Percentiles rank a stretch among this genome's conserved stretches.
Evolutionary conservation across 2,329 filamentous ascomycete genomes (phyloP).

Genomic region (Colletotrichum higginsianum): DNA sequence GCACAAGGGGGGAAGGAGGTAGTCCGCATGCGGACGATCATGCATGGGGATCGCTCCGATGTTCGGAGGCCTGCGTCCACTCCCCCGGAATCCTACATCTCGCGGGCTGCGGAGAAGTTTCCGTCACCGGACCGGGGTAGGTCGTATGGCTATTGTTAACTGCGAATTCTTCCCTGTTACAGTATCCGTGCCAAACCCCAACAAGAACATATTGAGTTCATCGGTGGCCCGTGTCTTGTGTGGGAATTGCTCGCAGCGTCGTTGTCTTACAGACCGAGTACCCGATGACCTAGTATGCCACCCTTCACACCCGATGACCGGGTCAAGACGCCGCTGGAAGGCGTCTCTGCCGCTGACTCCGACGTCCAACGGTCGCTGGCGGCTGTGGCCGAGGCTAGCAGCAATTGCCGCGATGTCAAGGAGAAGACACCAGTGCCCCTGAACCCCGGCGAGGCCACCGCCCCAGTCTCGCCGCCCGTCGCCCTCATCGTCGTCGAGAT

Average conservation of each 20-base stretch:
- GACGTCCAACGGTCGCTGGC: not conserved
- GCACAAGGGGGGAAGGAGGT: not conserved
- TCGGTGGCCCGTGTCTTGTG: not conserved
- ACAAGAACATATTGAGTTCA: not conserved
- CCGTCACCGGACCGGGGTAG: slow-evolving; percentile 6
- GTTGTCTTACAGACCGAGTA: not conserved
- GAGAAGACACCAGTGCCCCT: not conserved
- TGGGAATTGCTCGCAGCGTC: not conserved
- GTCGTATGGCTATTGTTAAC: not conserved
- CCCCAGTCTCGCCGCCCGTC: no score
- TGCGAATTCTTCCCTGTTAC: not conserved
- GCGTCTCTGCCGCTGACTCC: slow-evolving; percentile 9
- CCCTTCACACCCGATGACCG: not conserved
- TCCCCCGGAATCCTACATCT: slow-evolving; percentile 12
- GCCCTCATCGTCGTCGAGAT: not conserved
- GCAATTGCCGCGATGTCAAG: not conserved
- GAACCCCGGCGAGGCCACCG: not conserved
- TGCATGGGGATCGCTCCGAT: slow-evolving; percentile 20
- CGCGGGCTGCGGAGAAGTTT: slow-evolving; percentile 23
- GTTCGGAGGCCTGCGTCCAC: slow-evolving; percentile 15
- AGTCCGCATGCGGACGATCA: slow-evolving; percentile 11
- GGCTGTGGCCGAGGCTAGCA: slow-evolving; percentile 20
- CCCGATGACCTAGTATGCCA: slow-evolving; percentile 22
- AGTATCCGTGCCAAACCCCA: no score
- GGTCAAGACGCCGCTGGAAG: not conserved